Conservation (phyloP, 768 basidiomycete genomes). For the Hysterangium stoloniferum region DNA sequence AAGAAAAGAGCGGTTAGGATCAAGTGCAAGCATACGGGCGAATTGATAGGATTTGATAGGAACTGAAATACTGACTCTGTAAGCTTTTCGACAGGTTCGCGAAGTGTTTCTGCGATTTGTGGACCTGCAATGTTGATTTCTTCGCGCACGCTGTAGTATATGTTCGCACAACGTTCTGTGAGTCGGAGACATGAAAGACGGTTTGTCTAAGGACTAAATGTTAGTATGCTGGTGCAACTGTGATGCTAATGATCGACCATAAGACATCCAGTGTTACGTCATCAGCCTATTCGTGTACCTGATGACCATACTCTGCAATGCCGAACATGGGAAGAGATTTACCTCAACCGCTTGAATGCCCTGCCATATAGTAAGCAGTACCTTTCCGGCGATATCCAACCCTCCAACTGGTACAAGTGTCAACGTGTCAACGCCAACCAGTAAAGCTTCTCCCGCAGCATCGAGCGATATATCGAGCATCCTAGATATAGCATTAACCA, state of each 20-base stretch:
- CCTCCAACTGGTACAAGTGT: conserved; percentile 51
- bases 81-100: conserved; percentile 41
- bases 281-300: no score
- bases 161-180: conserved; percentile 64
- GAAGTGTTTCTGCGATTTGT: conserved; percentile 40
- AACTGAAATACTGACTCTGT: conserved; percentile 49
- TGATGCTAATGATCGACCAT: no score
- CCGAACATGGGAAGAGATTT: no score
- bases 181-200: conserved; percentile 60
- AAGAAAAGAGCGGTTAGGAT: no score
- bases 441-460: conserved; percentile 38
- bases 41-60: no score
- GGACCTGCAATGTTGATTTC: conserved; percentile 56
- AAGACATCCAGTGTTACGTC: no score
- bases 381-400: conserved; percentile 41
- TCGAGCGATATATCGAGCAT: conserved; percentile 34
- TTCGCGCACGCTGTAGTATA: conserved; percentile 53
- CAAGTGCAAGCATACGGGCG: no score
- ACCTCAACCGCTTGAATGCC: conserved; percentile 55
- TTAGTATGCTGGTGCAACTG: no score
- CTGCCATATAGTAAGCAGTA: conserved; percentile 58
- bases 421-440: conserved; percentile 32
- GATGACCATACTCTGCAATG: no score
- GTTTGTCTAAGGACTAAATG: no score
- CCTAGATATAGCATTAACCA: background rate